Percentiles rank a stretch among this genome's conserved stretches.
Conservation (phyloP, 441 rosid species). For the Gossypium gossypioides region DNA sequence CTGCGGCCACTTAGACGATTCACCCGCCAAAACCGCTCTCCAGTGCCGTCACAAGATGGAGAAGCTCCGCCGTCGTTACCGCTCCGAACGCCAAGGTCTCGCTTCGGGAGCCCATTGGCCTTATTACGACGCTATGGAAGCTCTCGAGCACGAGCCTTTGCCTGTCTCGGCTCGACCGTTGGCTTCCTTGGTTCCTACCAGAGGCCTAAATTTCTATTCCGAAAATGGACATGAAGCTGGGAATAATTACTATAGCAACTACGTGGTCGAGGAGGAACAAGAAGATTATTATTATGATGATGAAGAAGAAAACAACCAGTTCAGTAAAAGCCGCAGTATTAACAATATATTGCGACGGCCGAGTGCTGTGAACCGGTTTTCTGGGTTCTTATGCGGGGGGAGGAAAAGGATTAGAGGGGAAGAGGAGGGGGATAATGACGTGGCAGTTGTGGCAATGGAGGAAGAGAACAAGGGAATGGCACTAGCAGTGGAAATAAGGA, state of each 20-base stretch:
- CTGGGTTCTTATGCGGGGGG: background rate
- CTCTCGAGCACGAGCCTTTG: conserved; percentile 34
- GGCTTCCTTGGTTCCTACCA: conserved; percentile 20
- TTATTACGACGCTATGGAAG: conserved; percentile 41
- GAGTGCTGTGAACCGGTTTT: conserved; percentile 36
- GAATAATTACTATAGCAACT: background rate
- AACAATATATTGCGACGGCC: conserved; percentile 48
- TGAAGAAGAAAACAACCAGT: conserved; percentile 12
- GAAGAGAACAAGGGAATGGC: background rate
- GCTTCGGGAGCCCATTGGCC: conserved; percentile 35
- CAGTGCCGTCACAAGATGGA: conserved; percentile 57
- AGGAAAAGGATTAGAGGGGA: background rate
- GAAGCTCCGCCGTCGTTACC: conserved; percentile 50
- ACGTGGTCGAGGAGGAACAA: conserved; percentile 8
- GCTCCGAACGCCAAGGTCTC: conserved; percentile 30
- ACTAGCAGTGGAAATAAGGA: background rate
- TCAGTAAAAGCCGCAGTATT: conserved; percentile 45
- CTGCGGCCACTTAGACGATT: conserved; percentile 30
- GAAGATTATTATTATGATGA: conserved; percentile 8
- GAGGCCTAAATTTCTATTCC: background rate
- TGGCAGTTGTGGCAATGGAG: background rate
- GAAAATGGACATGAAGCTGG: background rate
- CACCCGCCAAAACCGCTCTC: conserved; percentile 26
- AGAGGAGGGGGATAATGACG: background rate
- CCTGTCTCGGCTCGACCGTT: conserved; percentile 46